phyloP scores from a whole-genome alignment of 2,329 filamentous ascomycete species.

The Colletotrichum somersetense region DNA sequence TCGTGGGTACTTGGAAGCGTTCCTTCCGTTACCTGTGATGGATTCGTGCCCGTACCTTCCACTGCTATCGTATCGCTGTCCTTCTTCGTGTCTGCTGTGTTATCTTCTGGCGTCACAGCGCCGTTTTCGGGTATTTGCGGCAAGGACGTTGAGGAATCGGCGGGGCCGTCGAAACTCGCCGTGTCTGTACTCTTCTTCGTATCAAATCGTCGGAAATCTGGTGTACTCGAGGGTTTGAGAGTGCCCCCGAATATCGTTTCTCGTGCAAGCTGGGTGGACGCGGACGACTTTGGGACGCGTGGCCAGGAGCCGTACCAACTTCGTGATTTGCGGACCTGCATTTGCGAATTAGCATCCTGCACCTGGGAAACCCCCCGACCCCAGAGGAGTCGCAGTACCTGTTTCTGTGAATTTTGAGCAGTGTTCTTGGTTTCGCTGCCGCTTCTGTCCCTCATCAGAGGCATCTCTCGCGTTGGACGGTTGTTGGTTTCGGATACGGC shows the following conservation, averaged over 20 bases:
- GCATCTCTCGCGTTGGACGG: constrained; percentile 28
- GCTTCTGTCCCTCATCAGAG: constrained; percentile 37
- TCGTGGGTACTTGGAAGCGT: constrained; percentile 46
- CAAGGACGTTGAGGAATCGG: constrained; percentile 49
- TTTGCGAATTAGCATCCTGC: constrained; percentile 15
- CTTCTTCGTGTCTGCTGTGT: constrained; percentile 2
- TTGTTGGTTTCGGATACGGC: constrained; percentile 40
- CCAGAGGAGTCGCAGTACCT: constrained; percentile 20
- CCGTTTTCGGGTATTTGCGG: constrained; percentile 49
- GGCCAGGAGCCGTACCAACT: constrained; percentile 77
- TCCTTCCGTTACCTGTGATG: constrained; percentile 5
- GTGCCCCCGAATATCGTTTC: constrained; percentile 72
- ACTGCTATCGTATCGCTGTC: neutral
- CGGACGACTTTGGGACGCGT: constrained; percentile 65
- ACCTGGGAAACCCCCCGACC: neutral
- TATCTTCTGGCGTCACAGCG: neutral
- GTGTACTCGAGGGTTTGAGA: constrained; percentile 57
- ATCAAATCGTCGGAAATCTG: constrained; percentile 67
- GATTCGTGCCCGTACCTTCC: neutral
- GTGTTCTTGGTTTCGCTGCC: constrained; percentile 37
- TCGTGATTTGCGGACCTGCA: constrained; percentile 63
- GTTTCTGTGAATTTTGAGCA: constrained; percentile 34
- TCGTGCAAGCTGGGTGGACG: constrained; percentile 71
- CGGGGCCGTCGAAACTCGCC: constrained; percentile 49
- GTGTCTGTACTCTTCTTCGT: constrained; percentile 53